phyloP scores from a whole-genome alignment of 2,329 filamentous ascomycete species.

The Pyrenochaeta sp. region DNA sequence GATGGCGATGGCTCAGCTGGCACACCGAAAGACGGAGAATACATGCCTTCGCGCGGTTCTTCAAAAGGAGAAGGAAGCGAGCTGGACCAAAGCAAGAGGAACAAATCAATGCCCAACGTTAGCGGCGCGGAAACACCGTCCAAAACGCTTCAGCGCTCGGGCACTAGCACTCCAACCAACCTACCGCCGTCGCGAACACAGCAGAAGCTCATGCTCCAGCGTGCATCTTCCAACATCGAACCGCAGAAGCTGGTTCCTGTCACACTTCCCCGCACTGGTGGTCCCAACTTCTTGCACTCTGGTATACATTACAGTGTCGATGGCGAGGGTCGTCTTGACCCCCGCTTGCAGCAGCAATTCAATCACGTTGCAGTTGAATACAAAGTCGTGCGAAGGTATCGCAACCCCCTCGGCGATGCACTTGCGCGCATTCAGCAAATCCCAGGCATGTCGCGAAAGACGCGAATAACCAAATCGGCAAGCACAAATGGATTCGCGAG shows the following conservation, averaged over 20 bases:
- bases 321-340: slow-evolving; percentile 61
- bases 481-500: slow-evolving; percentile 36
- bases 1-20: slow-evolving; percentile 52
- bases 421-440: slow-evolving; percentile 64
- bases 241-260: slow-evolving; percentile 60
- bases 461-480: slow-evolving; percentile 26
- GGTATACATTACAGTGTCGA: slow-evolving; percentile 47
- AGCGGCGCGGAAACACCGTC: slow-evolving; percentile 38
- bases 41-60: slow-evolving; percentile 42
- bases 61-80: slow-evolving; percentile 27
- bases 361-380: slow-evolving; percentile 78
- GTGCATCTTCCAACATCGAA: slow-evolving; percentile 76
- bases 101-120: slow-evolving; percentile 51
- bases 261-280: slow-evolving; percentile 48
- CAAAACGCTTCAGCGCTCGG: slow-evolving; percentile 42
- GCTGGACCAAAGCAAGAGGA: slow-evolving; percentile 45
- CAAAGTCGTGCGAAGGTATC: slow-evolving; percentile 75
- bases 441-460: slow-evolving; percentile 53
- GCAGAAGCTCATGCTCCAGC: slow-evolving; percentile 78
- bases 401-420: slow-evolving; percentile 73
- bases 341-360: slow-evolving; percentile 69
- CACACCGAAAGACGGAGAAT: slow-evolving; percentile 51
- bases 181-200: slow-evolving; percentile 69
- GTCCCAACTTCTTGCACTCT: slow-evolving; percentile 43
- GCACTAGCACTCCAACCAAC: slow-evolving; percentile 52